Evolutionary conservation across 1,139 yeast genomes (phyloP), one percentile per base, ranked within the genome.

Genomic region (Hemisphaericaspora xylofermentans): DNA sequence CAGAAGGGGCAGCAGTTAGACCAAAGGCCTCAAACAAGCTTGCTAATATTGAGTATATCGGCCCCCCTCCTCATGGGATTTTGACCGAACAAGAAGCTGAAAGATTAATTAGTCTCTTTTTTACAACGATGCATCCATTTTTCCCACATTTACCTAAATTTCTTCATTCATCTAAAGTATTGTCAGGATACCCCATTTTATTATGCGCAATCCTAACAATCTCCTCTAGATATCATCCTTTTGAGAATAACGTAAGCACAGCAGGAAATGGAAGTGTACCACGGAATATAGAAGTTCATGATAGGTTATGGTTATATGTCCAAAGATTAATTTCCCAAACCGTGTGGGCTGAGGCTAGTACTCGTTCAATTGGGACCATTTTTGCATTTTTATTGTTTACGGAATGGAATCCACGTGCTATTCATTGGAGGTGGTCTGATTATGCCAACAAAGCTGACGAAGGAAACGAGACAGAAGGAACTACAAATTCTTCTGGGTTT

Each of bases 361-460:
- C 95, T 4, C 68, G 96, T 47, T 84, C 94, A 0, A 78, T 88
- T 6, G 96, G 96, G 1, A 88, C 96, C 0, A 83, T 88, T 6
- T 75, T 85, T 52, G 91, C 96, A 1, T 88, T 89, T 56, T 64
- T 89, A 36, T 65, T 91, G n/a, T 84, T 89, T 51, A 87, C 96
- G 0, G 96, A 89, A 59, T 89, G 97, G 97, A 88, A 88, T 53
- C 96, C 96, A 1, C 68, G 96, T 41, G 96, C 96, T 5, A 88
- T 89, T 46, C 96, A 89, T 60, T 85, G 89, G 82, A 67, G 89
- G 47, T 84, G 91, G 85, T 71, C 82, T 0, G 97, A 89, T 61
- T 88, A 88, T 63, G 96, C 96, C 2, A 88, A 87, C 52, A 63
- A 66, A 35, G 77, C 77, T 2, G 76, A 68, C 17, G 74, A 70